Evolutionary conservation across 2,329 filamentous ascomycete species (phyloP), one percentile per base, ranked within the genome.

Genomic region (Cytospora leucostoma): DNA sequence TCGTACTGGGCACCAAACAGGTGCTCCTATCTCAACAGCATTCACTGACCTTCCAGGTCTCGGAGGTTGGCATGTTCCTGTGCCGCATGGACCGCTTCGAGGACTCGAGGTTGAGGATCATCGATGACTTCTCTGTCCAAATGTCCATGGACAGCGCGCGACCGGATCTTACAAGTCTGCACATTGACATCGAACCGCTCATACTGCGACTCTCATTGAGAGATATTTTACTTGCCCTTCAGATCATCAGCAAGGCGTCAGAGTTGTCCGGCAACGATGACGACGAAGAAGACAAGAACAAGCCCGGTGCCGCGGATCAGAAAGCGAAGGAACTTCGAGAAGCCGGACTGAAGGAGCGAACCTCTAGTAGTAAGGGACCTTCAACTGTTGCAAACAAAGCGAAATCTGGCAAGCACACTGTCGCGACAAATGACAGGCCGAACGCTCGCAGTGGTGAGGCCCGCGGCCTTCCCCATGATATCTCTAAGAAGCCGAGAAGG

Each of bases 41-140:
- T 78, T 92, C 94, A 10, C 84, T 96, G 69, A 97, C 95, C 0
- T 84, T 99, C 72, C 94, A 99, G 72, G 87, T 99, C 3, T 93
- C 92, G 8, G 89, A 98, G 72, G 86, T 98, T 59, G 95, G 95
- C 69, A 99, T 99, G 95, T 99, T 97, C 74, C 77, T 99, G 37
- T 99, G 96, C 73, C 90, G 95, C 13, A 99, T 99, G 95, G 96
- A 99, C 75, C 91, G 88, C 67, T 98, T 98, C 69, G 94, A 99
- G 69, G 93, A 91, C 4, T 93, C 89, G 49, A 87, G 92, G 44
- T 82, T 99, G 54, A 88, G 95, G 19, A 97, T 99, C 66, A 85
- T 99, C 37, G 96, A 99, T 72, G 93, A 99, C 75, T 99, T 99
- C 74, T 97, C 93, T 3, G 81, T 98, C 11, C 91, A 95, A 67